Evolutionary conservation across 192 early-diverging fungal species (phyloP).

Genomic region (Chytriomyces sp.): DNA sequence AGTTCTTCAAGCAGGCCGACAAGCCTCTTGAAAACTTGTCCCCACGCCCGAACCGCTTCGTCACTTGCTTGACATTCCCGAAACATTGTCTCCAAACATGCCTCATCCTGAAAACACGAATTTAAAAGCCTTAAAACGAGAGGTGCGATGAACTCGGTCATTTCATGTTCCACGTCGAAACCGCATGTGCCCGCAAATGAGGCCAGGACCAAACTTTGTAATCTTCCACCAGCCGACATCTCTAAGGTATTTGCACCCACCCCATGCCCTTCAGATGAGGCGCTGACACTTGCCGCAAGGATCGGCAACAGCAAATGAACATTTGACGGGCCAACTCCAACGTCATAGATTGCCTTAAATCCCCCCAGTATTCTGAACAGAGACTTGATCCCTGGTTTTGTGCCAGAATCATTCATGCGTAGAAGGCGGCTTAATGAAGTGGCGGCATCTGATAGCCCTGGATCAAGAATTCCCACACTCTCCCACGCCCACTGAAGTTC

Average conservation of each 20-base stretch:
- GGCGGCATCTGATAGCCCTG: background rate
- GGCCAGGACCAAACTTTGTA: background rate
- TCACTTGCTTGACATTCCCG: background rate
- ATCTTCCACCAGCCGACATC: background rate
- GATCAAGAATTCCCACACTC: background rate
- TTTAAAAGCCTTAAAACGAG: background rate
- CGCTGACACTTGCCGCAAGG: background rate
- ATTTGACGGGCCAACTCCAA: background rate
- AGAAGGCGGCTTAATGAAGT: background rate
- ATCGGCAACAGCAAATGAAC: background rate
- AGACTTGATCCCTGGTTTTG: background rate
- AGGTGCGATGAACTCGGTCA: background rate
- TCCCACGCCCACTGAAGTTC: too few relatives aligned
- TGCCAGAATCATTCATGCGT: background rate
- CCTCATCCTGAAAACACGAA: conserved; percentile 18
- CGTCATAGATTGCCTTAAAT: background rate
- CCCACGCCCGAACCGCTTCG: background rate
- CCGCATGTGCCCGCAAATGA: background rate
- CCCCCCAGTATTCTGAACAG: background rate
- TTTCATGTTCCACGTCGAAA: background rate
- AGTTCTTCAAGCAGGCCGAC: background rate
- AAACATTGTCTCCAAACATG: conserved; percentile 5
- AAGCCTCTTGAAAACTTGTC: background rate
- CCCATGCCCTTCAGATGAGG: background rate
- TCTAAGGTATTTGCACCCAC: background rate